Percentiles rank a stretch among this genome's conserved stretches.
Conservation (phyloP, 768 basidiomycete species). For the Russula olivacea region DNA sequence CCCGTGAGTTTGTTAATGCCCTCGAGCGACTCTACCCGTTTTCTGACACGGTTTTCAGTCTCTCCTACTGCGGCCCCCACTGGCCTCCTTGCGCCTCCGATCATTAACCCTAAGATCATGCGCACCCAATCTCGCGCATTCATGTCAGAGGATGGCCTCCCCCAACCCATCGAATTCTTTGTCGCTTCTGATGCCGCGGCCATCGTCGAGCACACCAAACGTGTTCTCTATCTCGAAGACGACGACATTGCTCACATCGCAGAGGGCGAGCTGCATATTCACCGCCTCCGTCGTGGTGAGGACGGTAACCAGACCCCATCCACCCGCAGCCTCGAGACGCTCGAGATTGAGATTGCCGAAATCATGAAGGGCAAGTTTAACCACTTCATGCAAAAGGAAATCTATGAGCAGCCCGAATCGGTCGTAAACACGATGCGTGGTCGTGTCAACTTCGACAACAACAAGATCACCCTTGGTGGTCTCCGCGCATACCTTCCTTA, state of each 20-base stretch:
- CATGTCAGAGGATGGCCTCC: conserved; percentile 97
- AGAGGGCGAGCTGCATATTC: conserved; percentile 97
- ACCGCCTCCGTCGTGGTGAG: conserved; percentile 90
- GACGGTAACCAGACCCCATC: conserved; percentile 56
- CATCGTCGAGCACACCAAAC: conserved; percentile 97
- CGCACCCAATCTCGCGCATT: conserved; percentile 96
- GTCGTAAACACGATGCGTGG: conserved; percentile 99
- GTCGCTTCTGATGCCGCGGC: conserved; percentile 96
- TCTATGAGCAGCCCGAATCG: conserved; percentile 97
- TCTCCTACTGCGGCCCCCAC: conserved; percentile 41
- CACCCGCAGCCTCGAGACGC: conserved; percentile 93
- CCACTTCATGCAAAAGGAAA: conserved; percentile 99
- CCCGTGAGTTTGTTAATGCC: conserved; percentile 34
- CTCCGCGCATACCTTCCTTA: conserved; percentile 92
- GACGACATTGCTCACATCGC: conserved; percentile 98
- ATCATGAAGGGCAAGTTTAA: conserved; percentile 99
- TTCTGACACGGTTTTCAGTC: conserved; percentile 34
- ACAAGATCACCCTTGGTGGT: conserved; percentile 90
- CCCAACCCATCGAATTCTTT: conserved; percentile 99
- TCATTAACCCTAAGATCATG: conserved; percentile 67
- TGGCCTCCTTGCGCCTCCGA: conserved; percentile 62
- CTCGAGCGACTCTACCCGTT: background rate
- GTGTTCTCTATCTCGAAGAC: conserved; percentile 97
- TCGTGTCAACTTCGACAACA: conserved; percentile 94
- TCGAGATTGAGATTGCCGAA: conserved; percentile 98